A percentile compares a stretch with the other conserved stretches of the same genome.
Conservation (phyloP, 805 yeast genomes). For the Wickerhamomyces chambardii region DNA sequence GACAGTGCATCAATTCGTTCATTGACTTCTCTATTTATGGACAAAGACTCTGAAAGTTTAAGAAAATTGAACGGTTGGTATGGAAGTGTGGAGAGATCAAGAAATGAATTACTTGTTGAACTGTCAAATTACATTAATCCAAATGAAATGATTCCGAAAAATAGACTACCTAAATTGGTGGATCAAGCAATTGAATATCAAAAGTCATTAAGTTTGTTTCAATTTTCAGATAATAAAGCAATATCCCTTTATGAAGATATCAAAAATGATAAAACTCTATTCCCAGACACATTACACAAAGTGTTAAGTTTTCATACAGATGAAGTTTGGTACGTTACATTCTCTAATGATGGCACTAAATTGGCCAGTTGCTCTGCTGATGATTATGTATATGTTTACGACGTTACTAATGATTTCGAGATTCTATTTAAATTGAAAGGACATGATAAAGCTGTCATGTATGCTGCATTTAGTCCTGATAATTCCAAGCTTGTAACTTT, state of each 20-base stretch:
- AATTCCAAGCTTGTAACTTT: constrained; percentile 61
- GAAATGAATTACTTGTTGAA: constrained; percentile 29
- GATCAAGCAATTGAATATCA: constrained; percentile 44
- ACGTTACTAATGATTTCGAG: constrained; percentile 39
- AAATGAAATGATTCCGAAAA: constrained; percentile 41
- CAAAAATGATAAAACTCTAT: constrained; percentile 20
- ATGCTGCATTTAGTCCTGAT: constrained; percentile 69
- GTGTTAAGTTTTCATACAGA: constrained; percentile 45
- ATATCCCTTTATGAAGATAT: constrained; percentile 27
- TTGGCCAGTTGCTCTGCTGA: constrained; percentile 77
- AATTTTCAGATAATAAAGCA: constrained; percentile 18
- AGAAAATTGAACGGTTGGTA: constrained; percentile 23
- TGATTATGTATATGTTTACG: constrained; percentile 54
- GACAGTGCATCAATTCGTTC: constrained; percentile 14
- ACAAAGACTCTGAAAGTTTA: constrained; percentile 10
- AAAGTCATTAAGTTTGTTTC: constrained; percentile 23
- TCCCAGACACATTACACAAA: constrained; percentile 40
- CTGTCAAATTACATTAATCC: constrained; percentile 41
- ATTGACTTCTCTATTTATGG: constrained; percentile 20
- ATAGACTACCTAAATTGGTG: constrained; percentile 38
- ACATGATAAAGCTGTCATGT: constrained; percentile 47
- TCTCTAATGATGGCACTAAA: constrained; percentile 68
- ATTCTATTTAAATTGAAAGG: constrained; percentile 29
- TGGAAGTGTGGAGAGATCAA: constrained; percentile 22
- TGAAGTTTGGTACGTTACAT: constrained; percentile 81